phyloP scores from a whole-genome alignment of 495 filamentous ascomycete genomes.

The Aspergillus wentii region DNA sequence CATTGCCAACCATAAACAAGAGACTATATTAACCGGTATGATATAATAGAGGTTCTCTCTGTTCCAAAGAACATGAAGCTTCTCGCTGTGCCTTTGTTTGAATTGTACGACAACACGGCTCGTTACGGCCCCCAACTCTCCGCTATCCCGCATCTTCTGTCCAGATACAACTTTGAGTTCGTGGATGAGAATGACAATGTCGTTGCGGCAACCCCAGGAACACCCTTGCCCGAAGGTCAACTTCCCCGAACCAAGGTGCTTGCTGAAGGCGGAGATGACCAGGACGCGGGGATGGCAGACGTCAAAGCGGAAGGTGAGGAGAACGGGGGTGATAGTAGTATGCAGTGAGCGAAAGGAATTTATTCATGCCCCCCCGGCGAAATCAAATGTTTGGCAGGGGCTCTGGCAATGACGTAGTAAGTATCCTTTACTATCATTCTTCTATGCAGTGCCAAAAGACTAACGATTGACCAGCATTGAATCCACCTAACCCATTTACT shows the following conservation, averaged over 20 bases:
- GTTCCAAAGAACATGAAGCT: conserved; percentile 99
- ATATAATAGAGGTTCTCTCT: conserved; percentile 74
- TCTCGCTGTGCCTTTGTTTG: conserved; percentile 91
- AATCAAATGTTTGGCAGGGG: too few species aligned
- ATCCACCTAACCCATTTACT: too few species aligned
- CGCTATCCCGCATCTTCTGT: conserved; percentile 90
- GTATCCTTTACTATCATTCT: too few species aligned
- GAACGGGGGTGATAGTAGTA: too few species aligned
- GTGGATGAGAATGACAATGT: conserved; percentile 93
- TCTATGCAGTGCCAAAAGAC: too few species aligned
- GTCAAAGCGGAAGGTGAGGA: conserved; percentile 21
- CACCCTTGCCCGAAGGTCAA: conserved; percentile 37
- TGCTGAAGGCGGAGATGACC: conserved; percentile 50
- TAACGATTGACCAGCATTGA: too few species aligned
- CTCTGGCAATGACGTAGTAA: too few species aligned
- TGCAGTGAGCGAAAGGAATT: too few species aligned
- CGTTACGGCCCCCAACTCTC: conserved; percentile 94
- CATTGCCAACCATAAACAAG: too few species aligned
- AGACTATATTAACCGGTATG: background rate
- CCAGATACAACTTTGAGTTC: conserved; percentile 95
- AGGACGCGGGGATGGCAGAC: conserved; percentile 41
- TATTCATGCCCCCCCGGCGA: too few species aligned
- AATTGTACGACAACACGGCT: conserved; percentile 94
- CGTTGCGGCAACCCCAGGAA: conserved; percentile 78
- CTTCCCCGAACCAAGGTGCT: conserved; percentile 65